Percentiles rank a stretch among this genome's conserved stretches.
Conservation (phyloP, 352 stramenopile genomes). For the Globisporangium nunn region DNA sequence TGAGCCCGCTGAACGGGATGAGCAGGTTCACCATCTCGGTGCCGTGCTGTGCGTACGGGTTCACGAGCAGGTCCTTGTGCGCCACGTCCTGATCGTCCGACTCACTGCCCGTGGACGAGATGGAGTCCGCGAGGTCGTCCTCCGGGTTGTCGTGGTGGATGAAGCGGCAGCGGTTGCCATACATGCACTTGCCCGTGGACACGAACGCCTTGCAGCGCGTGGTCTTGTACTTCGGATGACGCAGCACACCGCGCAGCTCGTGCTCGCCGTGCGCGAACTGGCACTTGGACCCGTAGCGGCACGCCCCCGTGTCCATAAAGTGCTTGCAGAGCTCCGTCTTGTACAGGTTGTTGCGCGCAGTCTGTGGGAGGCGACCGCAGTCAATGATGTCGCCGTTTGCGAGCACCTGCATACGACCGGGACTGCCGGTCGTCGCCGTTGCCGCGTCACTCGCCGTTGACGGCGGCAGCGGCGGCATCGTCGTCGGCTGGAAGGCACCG, state of each 20-base stretch:
- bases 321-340: conserved; percentile 91
- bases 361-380: conserved; percentile 66
- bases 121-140: conserved; percentile 26
- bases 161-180: conserved; percentile 84
- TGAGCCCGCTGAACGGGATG: conserved; percentile 56
- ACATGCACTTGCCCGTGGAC: conserved; percentile 81
- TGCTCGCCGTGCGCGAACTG: conserved; percentile 86
- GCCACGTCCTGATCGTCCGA: conserved; percentile 50
- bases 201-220: conserved; percentile 86
- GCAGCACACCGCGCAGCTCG: conserved; percentile 78
- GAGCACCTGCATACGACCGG: conserved; percentile 67
- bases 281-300: conserved; percentile 85
- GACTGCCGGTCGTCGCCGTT: conserved; percentile 13
- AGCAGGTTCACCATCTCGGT: conserved; percentile 57
- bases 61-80: conserved; percentile 51
- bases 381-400: conserved; percentile 85
- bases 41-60: conserved; percentile 58
- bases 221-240: conserved; percentile 90
- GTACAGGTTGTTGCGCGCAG: conserved; percentile 84
- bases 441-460: neutral
- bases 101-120: conserved; percentile 59
- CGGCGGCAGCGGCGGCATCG: conserved; percentile 6
- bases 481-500: neutral
- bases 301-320: conserved; percentile 81
- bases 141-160: conserved; percentile 63